phyloP scores from a whole-genome alignment of 2,329 filamentous ascomycete species.

The Cytospora leucostoma region DNA sequence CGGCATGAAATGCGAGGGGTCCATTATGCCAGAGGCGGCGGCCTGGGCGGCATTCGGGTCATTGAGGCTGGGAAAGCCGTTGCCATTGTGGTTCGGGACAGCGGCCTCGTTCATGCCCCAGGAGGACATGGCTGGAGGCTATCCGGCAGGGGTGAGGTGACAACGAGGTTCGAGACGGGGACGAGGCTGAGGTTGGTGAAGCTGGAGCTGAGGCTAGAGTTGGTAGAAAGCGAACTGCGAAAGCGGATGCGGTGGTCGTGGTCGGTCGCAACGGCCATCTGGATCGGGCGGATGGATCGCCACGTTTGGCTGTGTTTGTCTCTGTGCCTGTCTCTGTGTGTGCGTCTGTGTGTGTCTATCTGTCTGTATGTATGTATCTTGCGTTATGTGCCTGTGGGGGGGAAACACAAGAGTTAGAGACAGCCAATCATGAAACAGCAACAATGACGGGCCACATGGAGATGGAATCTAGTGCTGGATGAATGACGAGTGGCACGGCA shows the following conservation, averaged over 20 bases:
- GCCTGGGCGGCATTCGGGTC: slow-evolving; percentile 53
- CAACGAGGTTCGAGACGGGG: slow-evolving; percentile 14
- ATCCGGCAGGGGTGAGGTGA: slow-evolving; percentile 21
- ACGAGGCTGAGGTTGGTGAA: slow-evolving; percentile 19
- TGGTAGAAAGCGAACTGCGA: not conserved
- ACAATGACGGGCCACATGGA: slow-evolving; percentile 45
- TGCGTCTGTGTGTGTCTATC: slow-evolving; percentile 10
- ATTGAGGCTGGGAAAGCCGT: slow-evolving; percentile 65
- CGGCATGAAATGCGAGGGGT: slow-evolving; percentile 65
- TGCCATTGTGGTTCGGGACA: slow-evolving; percentile 70
- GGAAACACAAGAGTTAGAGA: slow-evolving; percentile 27
- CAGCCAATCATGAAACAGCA: slow-evolving; percentile 43
- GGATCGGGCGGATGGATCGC: slow-evolving; percentile 37
- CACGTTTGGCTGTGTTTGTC: slow-evolving; percentile 33
- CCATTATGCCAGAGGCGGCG: slow-evolving; percentile 60
- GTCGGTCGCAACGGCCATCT: slow-evolving; percentile 46
- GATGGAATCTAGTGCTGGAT: slow-evolving; percentile 39
- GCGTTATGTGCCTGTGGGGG: slow-evolving; percentile 12
- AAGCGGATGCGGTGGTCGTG: slow-evolving; percentile 18
- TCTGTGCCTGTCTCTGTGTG: not conserved
- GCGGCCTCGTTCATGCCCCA: slow-evolving; percentile 69
- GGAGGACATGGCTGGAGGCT: slow-evolving; percentile 62
- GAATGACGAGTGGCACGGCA: slow-evolving; percentile 50
- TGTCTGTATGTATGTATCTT: slow-evolving; percentile 10
- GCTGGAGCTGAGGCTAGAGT: slow-evolving; percentile 4